Conservation (phyloP, 805 yeast species). For the Hanseniaspora clermontiae region DNA sequence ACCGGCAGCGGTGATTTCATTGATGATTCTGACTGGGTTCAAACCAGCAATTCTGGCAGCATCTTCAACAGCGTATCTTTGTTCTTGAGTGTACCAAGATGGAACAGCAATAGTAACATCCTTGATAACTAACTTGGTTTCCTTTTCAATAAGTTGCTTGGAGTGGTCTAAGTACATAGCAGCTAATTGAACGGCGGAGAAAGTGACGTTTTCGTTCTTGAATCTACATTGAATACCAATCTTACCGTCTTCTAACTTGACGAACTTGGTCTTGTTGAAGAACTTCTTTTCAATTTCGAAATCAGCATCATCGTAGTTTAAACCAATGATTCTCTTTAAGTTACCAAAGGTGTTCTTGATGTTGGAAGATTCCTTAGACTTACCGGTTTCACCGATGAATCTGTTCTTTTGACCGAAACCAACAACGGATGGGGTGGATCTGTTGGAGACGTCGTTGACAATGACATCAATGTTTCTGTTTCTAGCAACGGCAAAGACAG, state of each 20-base stretch:
- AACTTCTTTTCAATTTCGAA: slow-evolving; percentile 60
- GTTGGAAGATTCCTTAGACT: slow-evolving; percentile 92
- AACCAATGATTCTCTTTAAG: slow-evolving; percentile 83
- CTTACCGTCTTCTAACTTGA: slow-evolving; percentile 55
- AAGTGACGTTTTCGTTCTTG: slow-evolving; percentile 63
- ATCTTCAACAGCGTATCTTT: slow-evolving; percentile 91
- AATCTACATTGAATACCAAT: slow-evolving; percentile 79
- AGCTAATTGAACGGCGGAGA: slow-evolving; percentile 77
- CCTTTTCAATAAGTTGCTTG: slow-evolving; percentile 64
- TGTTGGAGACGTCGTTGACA: slow-evolving; percentile 96
- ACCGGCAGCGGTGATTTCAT: slow-evolving; percentile 97
- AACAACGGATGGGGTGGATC: slow-evolving; percentile 84
- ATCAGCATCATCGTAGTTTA: slow-evolving; percentile 54
- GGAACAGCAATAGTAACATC: slow-evolving; percentile 95
- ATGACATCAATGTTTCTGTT: slow-evolving; percentile 97
- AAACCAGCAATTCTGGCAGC: slow-evolving; percentile 93
- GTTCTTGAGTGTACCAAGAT: slow-evolving; percentile 91
- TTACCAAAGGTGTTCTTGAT: slow-evolving; percentile 92
- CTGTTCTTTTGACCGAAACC: slow-evolving; percentile 87
- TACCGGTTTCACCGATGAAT: slow-evolving; percentile 88
- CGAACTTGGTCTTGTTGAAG: slow-evolving; percentile 53
- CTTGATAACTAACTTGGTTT: slow-evolving; percentile 61
- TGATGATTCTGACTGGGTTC: slow-evolving; percentile 95
- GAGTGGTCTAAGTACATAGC: slow-evolving; percentile 93
- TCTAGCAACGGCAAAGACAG: slow-evolving; percentile 92